Conservation (phyloP, 2,329 filamentous ascomycete genomes). For the Diplodia intermedia region DNA sequence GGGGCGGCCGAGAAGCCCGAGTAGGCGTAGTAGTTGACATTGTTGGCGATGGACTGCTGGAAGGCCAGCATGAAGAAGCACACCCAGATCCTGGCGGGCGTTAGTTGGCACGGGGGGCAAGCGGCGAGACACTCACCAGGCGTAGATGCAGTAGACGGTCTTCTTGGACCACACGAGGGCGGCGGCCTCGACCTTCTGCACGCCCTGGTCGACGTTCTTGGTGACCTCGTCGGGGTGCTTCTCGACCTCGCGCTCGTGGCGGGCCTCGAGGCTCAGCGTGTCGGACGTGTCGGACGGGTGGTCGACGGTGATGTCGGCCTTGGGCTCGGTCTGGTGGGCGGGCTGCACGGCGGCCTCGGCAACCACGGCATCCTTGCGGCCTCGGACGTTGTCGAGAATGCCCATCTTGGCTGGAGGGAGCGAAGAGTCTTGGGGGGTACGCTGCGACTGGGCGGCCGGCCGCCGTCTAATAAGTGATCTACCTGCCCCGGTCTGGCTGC, state of each 20-base stretch:
- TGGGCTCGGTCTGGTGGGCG: slow-evolving; percentile 14
- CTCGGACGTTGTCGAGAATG: slow-evolving; percentile 17
- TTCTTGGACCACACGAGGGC: slow-evolving; percentile 51
- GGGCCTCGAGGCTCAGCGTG: slow-evolving; percentile 41
- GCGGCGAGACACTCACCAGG: slow-evolving; percentile 43
- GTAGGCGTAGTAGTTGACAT: slow-evolving; percentile 50
- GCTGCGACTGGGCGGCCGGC: background rate
- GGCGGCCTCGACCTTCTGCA: slow-evolving; percentile 50
- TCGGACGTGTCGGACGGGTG: slow-evolving; percentile 35
- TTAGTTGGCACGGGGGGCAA: no score
- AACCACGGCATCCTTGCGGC: slow-evolving; percentile 24
- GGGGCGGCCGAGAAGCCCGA: slow-evolving; percentile 45
- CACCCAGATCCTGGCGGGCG: slow-evolving; percentile 51
- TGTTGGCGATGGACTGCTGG: slow-evolving; percentile 51
- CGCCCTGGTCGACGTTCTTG: slow-evolving; percentile 45
- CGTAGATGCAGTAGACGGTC: slow-evolving; percentile 48
- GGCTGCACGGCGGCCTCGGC: slow-evolving; percentile 7
- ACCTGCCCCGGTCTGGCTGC: slow-evolving; percentile 1
- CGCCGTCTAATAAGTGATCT: slow-evolving; percentile 18
- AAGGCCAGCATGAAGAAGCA: slow-evolving; percentile 59
- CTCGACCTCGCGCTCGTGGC: slow-evolving; percentile 42
- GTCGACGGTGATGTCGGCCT: slow-evolving; percentile 25
- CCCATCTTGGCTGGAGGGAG: slow-evolving; percentile 14
- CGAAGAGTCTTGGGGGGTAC: slow-evolving; percentile 2
- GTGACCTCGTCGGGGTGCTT: slow-evolving; percentile 41